Evolutionary conservation across 1,284 basidiomycete species (phyloP), one percentile per base, ranked within the genome.

Genomic region (Coniferiporia weirii): DNA sequence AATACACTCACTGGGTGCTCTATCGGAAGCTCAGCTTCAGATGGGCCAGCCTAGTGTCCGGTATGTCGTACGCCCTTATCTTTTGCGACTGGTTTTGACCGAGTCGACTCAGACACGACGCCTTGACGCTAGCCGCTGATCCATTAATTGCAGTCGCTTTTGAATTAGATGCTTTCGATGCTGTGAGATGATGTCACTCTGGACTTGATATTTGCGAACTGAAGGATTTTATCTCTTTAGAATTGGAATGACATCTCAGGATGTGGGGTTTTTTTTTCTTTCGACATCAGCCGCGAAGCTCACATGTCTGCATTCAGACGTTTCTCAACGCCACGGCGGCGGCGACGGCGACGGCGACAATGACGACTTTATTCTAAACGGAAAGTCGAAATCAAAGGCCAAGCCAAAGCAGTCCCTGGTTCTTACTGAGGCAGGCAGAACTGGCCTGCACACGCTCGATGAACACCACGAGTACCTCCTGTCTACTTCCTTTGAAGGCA

Each of bases 381-480:
- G 66, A 69, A 75, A 68, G 57, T 32, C 59, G 2, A 71, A 69
- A 62, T 65, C 56, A 52, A 76, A 72, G 64, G 64, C 66, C 65
- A 77, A 71, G 58, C 63, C 60, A 43, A 62, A 64, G 35, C 64
- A 67, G 15, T 57, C 65, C 19, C 52, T 57, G 60, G 10, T 59
- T 53, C 43, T 54, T 60, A 65, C 73, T 4, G 84, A 87, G 65
- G 63, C 71, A 17, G 69, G 73, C 15, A 77, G 83, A 54, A 78
- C 76, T 35, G 79, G 80, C 46, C 66, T 74, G 55, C 81, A 89
- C 69, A 90, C 83, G 17, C 76, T 92, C 20, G 74, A 82, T 32
- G 89, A 91, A 67, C 78, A 84, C 60, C 81, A 87, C 63, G 81
- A 87, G 46, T 79, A 85, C 64, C 66, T 91, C 12, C 72, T 91